A percentile compares a stretch with the other conserved stretches of the same genome.
phyloP scores from a whole-genome alignment of 2,329 filamentous ascomycete genomes.

The Diaporthe amygdali region DNA sequence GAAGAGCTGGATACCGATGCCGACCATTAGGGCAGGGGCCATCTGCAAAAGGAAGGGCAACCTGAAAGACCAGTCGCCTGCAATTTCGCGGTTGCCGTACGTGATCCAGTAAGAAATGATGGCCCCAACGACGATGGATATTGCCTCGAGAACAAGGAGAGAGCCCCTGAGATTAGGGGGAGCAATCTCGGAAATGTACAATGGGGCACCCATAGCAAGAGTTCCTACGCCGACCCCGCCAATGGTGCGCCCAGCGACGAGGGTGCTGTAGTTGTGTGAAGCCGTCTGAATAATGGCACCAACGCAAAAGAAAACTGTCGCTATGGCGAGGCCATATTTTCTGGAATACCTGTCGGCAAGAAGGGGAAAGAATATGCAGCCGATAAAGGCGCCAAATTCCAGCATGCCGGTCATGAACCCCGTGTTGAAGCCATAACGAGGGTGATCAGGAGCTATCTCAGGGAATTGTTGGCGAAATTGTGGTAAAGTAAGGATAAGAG shows the following conservation, averaged over 20 bases:
- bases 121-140: constrained; percentile 48
- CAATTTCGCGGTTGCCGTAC: constrained; percentile 46
- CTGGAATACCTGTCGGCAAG: constrained; percentile 40
- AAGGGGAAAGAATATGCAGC: constrained; percentile 49
- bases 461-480: constrained; percentile 47
- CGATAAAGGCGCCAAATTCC: constrained; percentile 52
- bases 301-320: constrained; percentile 42
- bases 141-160: constrained; percentile 29
- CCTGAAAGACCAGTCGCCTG: constrained; percentile 48
- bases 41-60: constrained; percentile 59
- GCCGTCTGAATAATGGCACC: constrained; percentile 51
- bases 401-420: constrained; percentile 59
- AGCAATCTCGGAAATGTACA: constrained; percentile 32
- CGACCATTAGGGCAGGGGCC: constrained; percentile 59
- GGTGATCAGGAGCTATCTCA: constrained; percentile 35
- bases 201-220: constrained; percentile 38
- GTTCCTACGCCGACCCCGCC: constrained; percentile 50
- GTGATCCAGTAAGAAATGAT: constrained; percentile 48
- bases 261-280: constrained; percentile 35
- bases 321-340: constrained; percentile 40
- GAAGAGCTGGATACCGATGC: constrained; percentile 59
- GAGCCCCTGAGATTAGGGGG: constrained; percentile 30
- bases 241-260: constrained; percentile 48
- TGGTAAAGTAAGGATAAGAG: constrained; percentile 47
- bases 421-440: constrained; percentile 34